Base-by-base conservation (phyloP, 345 rosid genomes). In the Bruguiera sexangula region DNA sequence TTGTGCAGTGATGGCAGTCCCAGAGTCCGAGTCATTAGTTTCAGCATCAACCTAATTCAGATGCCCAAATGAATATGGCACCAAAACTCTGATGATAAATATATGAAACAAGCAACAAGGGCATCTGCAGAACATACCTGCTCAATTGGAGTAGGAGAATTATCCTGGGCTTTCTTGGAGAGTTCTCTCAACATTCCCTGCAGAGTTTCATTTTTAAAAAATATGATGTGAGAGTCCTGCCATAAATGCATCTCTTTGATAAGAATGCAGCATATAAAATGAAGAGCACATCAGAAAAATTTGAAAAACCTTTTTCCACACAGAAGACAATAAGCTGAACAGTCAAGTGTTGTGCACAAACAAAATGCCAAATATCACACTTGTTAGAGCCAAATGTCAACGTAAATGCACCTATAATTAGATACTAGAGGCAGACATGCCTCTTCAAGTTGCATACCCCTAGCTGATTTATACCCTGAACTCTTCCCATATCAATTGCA, bases 121-220 rank as follows among this genome's bases (percentile, higher is more conserved):
- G 10, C 46, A 32, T 16, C 22, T 2, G 7, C 7, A 10, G 58
- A 66, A 32, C 22, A 55, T 63, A 85, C 94, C 89, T 81, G 89
- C 64, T 83, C 89, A 5, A 69, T 70, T 26, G 83, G 78, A 57
- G 78, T 65, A 20, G 70, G 72, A 62, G 88, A 60, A 77, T 78
- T 88, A 50, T 84, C 95, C 73, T 74, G 91, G 57, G 65, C 62
- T 79, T 81, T 87, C 81, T 82, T 89, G 32, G 88, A 79, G 59
- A 87, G 83, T 69, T 87, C 95, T 78, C 89, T 80, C 75, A 89
- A 62, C 59, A 87, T 80, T 54, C 95, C 95, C 91, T 89, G 85
- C 73, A 73, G 46, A 37, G 50, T 67, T 55, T 22, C 15, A 21
- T 22, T 55, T n/a, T 55, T 22, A 55, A 13, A 53, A 52, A 21